Base-by-base conservation (phyloP, 2,329 filamentous ascomycete species). In the Torrubiella hemipterigena region DNA sequence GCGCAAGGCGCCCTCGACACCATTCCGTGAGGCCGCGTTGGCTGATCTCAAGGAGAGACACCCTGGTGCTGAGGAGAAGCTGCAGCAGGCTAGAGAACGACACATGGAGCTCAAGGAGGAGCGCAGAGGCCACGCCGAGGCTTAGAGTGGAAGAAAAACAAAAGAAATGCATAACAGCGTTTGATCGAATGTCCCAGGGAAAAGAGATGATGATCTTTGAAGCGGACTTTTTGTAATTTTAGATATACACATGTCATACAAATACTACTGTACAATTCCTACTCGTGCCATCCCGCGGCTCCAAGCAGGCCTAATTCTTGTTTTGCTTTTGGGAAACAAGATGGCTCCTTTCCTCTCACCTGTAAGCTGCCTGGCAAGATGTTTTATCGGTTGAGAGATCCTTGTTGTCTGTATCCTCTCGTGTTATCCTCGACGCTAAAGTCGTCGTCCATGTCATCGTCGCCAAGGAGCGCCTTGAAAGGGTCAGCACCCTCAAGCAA, bases 401-500 rank as follows among this genome's bases (percentile, higher is more conserved):
- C 48, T 46, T 57, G 59, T 54, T 73, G 66, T 43, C 70, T 59
- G 43, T 69, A 74, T 0, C 70, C 67, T 39, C 64, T 61, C 27
- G 55, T 59, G 32, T 43, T 44, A 17, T 44, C 50, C 31, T 61
- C 53, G 40, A 52, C 45, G 29, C 60, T 53, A 13, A 42, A 11
- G 6, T 26, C 27, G 18, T 38, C 32, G 24, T 31, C 26, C 42
- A 7, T 57, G 26, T 57, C 61, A n/a, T 51, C 48, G 25, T 53
- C 56, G 29, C 61, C 64, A 25, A 60, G 49, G 31, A 69, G 54
- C 12, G 56, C 65, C 45, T 53, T 58, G 51, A 91, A 86, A 25
- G 83, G 81, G 63, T 91, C 67, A 36, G 59, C 63, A 5, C 69
- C 73, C 43, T 82, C 75, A 39, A 95, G 65, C 52, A 98, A 57